Conservation (phyloP, 371 early-diverging fungal genomes). For the Apophysomyces trapeziformis region DNA sequence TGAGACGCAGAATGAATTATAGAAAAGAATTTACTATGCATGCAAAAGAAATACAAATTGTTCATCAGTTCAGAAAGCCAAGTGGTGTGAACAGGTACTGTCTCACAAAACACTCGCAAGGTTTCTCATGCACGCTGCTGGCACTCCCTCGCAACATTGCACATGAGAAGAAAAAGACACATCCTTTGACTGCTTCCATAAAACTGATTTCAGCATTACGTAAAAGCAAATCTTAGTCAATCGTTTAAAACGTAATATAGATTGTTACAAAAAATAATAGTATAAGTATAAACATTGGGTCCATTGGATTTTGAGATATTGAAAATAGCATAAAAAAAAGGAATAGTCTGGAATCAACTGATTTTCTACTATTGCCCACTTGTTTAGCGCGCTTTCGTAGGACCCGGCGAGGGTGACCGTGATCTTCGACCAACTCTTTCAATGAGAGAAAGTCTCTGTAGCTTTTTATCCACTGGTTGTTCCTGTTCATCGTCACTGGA, state of each 20-base stretch:
- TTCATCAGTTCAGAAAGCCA: too few species aligned
- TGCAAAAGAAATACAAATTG: too few species aligned
- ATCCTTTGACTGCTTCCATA: too few species aligned
- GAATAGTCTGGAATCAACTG: not conserved
- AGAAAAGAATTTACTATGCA: too few species aligned
- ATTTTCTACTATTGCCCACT: not conserved
- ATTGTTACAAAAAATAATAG: not conserved
- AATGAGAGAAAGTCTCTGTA: constrained; percentile 38
- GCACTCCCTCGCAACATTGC: too few species aligned
- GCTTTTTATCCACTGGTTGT: constrained; percentile 30
- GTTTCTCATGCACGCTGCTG: too few species aligned
- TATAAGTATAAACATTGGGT: not conserved
- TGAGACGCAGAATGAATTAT: too few species aligned
- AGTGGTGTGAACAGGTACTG: too few species aligned
- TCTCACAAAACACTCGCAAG: too few species aligned
- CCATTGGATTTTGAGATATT: not conserved
- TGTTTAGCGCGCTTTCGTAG: not conserved
- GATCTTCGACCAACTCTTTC: constrained; percentile 42
- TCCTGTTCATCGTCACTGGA: constrained; percentile 25
- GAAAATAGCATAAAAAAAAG: not conserved
- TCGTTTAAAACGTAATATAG: not conserved
- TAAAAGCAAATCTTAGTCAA: too few species aligned
- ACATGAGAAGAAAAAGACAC: too few species aligned
- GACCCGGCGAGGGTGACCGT: constrained; percentile 39
- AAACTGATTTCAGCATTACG: too few species aligned